These are phyloP conservation scores for Vinca major DNA, from an alignment of 305 asterid species.

Conservation along the genomic window DNA sequence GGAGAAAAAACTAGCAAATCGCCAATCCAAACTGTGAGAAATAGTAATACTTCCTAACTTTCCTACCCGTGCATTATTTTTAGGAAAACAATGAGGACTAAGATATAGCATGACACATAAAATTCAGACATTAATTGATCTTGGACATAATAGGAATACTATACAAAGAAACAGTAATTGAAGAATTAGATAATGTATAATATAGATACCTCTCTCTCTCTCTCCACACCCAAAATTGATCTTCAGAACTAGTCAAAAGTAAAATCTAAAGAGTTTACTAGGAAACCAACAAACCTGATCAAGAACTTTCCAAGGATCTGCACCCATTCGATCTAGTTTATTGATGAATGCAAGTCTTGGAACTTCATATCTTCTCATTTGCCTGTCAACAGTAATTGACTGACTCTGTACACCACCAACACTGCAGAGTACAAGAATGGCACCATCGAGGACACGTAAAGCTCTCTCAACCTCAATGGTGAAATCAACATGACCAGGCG, in stretches of 20 bases:
- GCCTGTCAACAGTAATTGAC: constrained; percentile 94
- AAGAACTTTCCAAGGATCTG: constrained; percentile 96
- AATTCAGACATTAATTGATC: not conserved
- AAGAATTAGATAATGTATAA: not conserved
- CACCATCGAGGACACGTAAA: constrained; percentile 95
- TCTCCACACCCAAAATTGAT: not conserved
- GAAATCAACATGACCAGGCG: constrained; percentile 98
- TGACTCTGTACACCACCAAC: constrained; percentile 99
- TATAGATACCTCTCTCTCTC: not conserved
- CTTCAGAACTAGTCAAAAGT: not conserved
- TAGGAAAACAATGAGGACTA: not conserved
- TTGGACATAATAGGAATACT: not conserved
- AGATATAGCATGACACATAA: not conserved
- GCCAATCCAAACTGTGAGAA: not conserved
- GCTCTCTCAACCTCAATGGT: constrained; percentile 99
- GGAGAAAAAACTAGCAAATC: not conserved
- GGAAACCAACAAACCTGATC: constrained; percentile 55
- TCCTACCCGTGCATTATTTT: not conserved
- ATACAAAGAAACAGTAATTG: not conserved
- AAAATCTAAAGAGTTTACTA: not conserved
- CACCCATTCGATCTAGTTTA: constrained; percentile 97
- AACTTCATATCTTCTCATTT: constrained; percentile 95
- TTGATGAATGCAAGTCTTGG: constrained; percentile 92
- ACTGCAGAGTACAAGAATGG: constrained; percentile 85
- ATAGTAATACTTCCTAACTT: not conserved